Percentiles rank a stretch among this genome's conserved stretches.
Conservation (phyloP, 805 yeast genomes). For the Schwanniomyces vanrijiae region DNA sequence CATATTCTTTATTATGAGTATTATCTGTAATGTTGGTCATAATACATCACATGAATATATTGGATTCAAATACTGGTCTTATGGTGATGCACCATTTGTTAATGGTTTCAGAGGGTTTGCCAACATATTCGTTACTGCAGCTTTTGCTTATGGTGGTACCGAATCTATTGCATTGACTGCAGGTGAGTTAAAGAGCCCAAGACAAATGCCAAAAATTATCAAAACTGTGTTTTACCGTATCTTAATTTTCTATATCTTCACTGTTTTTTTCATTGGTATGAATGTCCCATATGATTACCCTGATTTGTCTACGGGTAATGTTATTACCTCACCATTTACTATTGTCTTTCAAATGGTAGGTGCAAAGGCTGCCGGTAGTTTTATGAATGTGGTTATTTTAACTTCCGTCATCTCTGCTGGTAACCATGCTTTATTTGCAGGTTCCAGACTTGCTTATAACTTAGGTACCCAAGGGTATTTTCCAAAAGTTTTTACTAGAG, state of each 20-base stretch:
- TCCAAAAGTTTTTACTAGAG: conserved; percentile 42
- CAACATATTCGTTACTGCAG: conserved; percentile 49
- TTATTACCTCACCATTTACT: conserved; percentile 41
- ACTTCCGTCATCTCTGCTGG: conserved; percentile 57
- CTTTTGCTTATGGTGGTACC: conserved; percentile 52
- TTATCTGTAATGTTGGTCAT: conserved; percentile 60
- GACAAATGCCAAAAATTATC: conserved; percentile 29
- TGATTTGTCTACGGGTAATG: conserved; percentile 23
- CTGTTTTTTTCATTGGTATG: conserved; percentile 43
- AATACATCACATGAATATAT: conserved; percentile 43
- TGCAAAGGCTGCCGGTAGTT: conserved; percentile 40
- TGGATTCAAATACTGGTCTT: conserved; percentile 43
- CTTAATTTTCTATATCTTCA: conserved; percentile 32
- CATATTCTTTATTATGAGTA: conserved; percentile 55
- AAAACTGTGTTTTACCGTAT: conserved; percentile 33
- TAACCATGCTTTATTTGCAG: conserved; percentile 53
- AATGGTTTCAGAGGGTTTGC: conserved; percentile 54
- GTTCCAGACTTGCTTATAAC: conserved; percentile 48
- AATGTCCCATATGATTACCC: conserved; percentile 42
- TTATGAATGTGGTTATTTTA: conserved; percentile 55
- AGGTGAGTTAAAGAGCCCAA: conserved; percentile 34
- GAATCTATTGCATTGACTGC: conserved; percentile 39
- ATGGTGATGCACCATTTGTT: conserved; percentile 55
- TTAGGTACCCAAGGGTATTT: conserved; percentile 51
- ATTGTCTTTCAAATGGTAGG: conserved; percentile 44